Base-by-base conservation (phyloP, 2,329 filamentous ascomycete genomes). In the Xylariaceae sp. region DNA sequence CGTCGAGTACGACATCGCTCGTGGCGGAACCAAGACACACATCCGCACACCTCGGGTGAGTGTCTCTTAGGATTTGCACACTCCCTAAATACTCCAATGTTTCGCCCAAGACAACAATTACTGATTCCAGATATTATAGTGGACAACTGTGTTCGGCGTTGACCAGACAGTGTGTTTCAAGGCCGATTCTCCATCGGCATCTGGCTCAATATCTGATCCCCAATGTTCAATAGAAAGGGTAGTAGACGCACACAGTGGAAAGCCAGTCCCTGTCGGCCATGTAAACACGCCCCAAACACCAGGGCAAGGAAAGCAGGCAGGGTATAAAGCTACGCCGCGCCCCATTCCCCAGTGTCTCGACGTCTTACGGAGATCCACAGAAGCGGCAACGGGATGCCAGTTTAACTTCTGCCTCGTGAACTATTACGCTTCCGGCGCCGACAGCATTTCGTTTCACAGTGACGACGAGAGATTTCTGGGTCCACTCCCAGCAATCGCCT, bases 331-430 rank as follows among this genome's bases (percentile, higher is more conserved):
- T 14, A 49, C 75, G 0, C 90, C 90, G 0, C 82, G 90, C 0
- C 90, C 89, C 0, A 83, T 93, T 1, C 90, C 90, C 0, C 74
- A 82, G 52, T 92, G 89, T 65, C 80, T 94, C 0, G 83, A 90
- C 34, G 72, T 79, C 5, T 79, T 94, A 6, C 82, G 86, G 8
- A 75, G 73, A 29, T 79, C 85, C 8, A 86, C 88, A 1, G 88
- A 94, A 72, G 78, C 80, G 4, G 83, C 84, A 0, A 90, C 88
- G 0, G 81, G 80, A n/a, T 83, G 84, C 66, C 80, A 69, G 1
- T 94, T 89, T 74, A 94, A 94, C 69, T 91, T 93, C 70, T 90
- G 87, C 58, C 80, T 94, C 1, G 88, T 94, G 4, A 94, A 94
- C 68, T 94, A 94, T 75, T 94, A 94, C 69, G 87, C 87, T n/a